Evolutionary conservation across 148 eudicot genomes (phyloP), one percentile per base, ranked within the genome.

Genomic region (Drosera capensis): DNA sequence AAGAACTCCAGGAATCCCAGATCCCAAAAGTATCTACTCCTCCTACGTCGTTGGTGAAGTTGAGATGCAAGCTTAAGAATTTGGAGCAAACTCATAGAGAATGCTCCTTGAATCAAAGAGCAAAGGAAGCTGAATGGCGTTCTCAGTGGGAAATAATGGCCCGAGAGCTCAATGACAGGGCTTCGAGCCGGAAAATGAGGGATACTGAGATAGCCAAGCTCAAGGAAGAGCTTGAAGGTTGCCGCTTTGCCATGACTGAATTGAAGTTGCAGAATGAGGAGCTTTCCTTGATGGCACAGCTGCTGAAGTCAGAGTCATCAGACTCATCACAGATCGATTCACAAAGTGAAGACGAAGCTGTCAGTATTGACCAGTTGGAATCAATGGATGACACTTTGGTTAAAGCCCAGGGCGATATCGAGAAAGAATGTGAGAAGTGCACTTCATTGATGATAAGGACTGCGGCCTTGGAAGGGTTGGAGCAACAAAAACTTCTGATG

Each of bases 1-100:
- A 71, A 62, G 92, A 83, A 49, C 66, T 83, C 35, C 94, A 78
- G 52, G 97, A 84, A 75, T 68, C 81, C 62, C 82, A 73, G 41
- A 84, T 75, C 48, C 79, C 68, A 1, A 74, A 72, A 59, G 77
- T 70, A 41, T 70, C 75, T 22, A 45, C 58, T 0, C 57, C 74
- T 57, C 64, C n/a, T n/a, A n/a, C 71, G 18, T 71, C 86, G 1
- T 54, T 78, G 56, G 55, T 76, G 25, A 87, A 74, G 65, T 66
- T 79, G 16, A 74, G 73, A 37, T 73, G 59, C 44, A 87, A 80
- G 60, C 72, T 83, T 20, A 83, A 68, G 60, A 40, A 65, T 12
- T 51, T 87, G 57, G 90, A 87, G 65, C 70, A 79, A 56, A 64
- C 49, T 0, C 88, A 87, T 44, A 59, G 51, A 48, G 81, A 79